These are phyloP conservation scores for Epichloe uncinata DNA, from an alignment of 2,329 filamentous ascomycete species.

Conservation along the genomic window DNA sequence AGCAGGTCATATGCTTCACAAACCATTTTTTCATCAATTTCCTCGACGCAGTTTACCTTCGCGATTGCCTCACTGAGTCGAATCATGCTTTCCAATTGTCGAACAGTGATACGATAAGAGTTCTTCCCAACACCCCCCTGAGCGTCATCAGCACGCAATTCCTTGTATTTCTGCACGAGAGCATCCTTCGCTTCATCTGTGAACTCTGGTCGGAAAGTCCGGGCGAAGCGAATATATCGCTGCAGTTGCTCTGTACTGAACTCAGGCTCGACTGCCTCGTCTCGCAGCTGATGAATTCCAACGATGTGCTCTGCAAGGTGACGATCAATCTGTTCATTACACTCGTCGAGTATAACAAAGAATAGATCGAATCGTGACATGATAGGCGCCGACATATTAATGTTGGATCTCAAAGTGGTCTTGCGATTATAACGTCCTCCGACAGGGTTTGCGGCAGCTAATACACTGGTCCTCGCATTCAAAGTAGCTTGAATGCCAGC, in stretches of 20 bases:
- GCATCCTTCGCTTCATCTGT: constrained; percentile 73
- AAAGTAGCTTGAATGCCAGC: constrained; percentile 96
- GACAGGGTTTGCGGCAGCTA: constrained; percentile 92
- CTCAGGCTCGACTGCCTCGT: constrained; percentile 82
- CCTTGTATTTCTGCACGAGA: constrained; percentile 88
- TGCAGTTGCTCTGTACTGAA: constrained; percentile 95
- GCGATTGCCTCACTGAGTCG: constrained; percentile 95
- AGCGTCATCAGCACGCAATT: constrained; percentile 82
- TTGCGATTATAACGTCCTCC: constrained; percentile 97
- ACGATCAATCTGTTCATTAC: constrained; percentile 81
- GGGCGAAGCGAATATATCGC: constrained; percentile 91
- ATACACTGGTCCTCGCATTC: constrained; percentile 88
- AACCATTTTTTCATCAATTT: constrained; percentile 75
- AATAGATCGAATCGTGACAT: constrained; percentile 99
- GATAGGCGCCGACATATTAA: constrained; percentile 98
- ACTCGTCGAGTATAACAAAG: constrained; percentile 95
- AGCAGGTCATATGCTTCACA: constrained; percentile 85
- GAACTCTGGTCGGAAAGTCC: constrained; percentile 89
- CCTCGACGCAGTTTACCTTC: constrained; percentile 91
- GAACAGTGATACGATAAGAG: constrained; percentile 93
- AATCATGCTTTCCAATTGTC: constrained; percentile 92
- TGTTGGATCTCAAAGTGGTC: constrained; percentile 80
- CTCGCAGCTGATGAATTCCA: constrained; percentile 79
- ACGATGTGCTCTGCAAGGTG: constrained; percentile 93
- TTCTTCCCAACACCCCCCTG: constrained; percentile 94